A percentile compares a stretch with the other conserved stretches of the same genome.
Evolutionary conservation across 768 basidiomycete species (phyloP).

Genomic region (Calvatia gigantea): DNA sequence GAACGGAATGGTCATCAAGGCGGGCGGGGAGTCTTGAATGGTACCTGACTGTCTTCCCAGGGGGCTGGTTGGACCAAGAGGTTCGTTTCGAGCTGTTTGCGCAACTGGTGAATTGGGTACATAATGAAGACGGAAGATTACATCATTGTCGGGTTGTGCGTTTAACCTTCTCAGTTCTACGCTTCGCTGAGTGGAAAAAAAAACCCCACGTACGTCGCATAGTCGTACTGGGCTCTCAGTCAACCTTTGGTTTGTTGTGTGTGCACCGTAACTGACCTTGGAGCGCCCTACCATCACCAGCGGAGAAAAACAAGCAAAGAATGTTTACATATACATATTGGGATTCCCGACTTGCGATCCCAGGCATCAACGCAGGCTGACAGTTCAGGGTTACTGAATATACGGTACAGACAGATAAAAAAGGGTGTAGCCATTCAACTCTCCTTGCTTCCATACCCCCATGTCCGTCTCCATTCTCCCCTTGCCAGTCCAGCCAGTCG

Average conservation of each 20-base stretch:
- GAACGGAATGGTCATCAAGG: neutral
- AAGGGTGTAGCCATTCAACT: neutral
- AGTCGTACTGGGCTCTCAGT: too few species aligned
- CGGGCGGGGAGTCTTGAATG: too few species aligned
- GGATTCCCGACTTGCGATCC: neutral
- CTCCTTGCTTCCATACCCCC: neutral
- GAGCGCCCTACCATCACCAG: too few species aligned
- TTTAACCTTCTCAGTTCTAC: too few species aligned
- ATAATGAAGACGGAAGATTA: neutral
- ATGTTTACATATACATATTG: too few species aligned
- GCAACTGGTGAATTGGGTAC: neutral
- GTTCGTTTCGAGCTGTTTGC: neutral
- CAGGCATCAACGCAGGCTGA: neutral
- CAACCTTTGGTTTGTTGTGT: too few species aligned
- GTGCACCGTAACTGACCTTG: too few species aligned
- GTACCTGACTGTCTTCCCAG: neutral
- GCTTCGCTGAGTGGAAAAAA: too few species aligned
- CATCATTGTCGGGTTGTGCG: too few species aligned
- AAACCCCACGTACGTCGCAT: too few species aligned
- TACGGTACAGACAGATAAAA: neutral
- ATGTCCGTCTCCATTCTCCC: neutral
- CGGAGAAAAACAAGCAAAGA: too few species aligned
- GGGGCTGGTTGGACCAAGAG: neutral
- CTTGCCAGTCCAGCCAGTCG: neutral
- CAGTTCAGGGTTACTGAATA: constrained; percentile 2